These are phyloP conservation scores for Sugiyamaella sp. DNA, from an alignment of 1,139 yeast species.

Conservation along the genomic window DNA sequence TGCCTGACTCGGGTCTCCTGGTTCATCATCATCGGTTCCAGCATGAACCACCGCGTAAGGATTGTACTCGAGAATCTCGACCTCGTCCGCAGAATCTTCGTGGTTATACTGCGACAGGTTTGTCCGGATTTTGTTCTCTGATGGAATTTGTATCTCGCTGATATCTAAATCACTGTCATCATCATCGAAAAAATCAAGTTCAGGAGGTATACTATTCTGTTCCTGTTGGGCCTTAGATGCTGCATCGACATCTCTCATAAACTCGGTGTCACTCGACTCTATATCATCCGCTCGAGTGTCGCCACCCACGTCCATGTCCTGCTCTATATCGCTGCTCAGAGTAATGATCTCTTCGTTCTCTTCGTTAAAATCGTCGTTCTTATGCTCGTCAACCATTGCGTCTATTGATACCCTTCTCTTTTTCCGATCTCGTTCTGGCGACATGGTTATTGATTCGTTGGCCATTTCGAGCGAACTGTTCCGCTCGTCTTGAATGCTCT, in stretches of 20 bases:
- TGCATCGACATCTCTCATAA: slow-evolving; percentile 1
- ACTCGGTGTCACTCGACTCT: slow-evolving; percentile 4
- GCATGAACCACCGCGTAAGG: slow-evolving; percentile 9
- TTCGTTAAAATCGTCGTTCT: slow-evolving; percentile 6
- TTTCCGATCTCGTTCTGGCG: slow-evolving; percentile 9
- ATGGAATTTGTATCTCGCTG: not conserved
- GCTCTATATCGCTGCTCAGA: slow-evolving; percentile 6
- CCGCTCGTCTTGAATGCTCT: slow-evolving; percentile 4
- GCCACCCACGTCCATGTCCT: not conserved
- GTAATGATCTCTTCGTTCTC: slow-evolving; percentile 7
- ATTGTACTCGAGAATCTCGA: slow-evolving; percentile 11
- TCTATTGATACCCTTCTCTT: not conserved
- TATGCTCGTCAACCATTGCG: not conserved
- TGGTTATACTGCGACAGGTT: slow-evolving; percentile 10
- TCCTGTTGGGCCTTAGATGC: not conserved
- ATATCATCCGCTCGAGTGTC: slow-evolving; percentile 1
- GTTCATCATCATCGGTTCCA: not conserved
- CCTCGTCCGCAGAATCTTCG: slow-evolving; percentile 11
- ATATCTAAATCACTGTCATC: slow-evolving; percentile 3
- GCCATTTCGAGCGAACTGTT: not conserved
- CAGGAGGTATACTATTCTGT: not conserved
- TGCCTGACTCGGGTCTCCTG: not conserved
- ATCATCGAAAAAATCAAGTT: not conserved
- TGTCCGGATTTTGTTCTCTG: not conserved
- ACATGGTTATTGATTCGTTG: slow-evolving; percentile 8